Percentiles rank a stretch among this genome's conserved stretches.
phyloP scores from a whole-genome alignment of 345 rosid species.

The Mallotus nudiflorus region DNA sequence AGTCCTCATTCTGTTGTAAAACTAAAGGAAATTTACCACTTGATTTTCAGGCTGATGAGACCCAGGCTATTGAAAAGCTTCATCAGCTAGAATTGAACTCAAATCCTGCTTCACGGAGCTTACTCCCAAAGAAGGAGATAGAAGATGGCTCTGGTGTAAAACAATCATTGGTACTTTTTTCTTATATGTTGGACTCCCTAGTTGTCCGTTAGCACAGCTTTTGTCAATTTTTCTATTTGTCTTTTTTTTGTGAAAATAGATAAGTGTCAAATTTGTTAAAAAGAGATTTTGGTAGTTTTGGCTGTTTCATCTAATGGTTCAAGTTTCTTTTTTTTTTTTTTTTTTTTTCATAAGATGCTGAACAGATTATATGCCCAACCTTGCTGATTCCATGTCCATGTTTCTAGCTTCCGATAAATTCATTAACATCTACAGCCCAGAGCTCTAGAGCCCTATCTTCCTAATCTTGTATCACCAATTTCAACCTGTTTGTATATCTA shows the following conservation, averaged over 20 bases:
- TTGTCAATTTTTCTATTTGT: too few relatives aligned
- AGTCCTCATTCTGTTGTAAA: slow-evolving; percentile 2
- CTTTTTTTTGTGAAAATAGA: background rate
- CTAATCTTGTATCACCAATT: too few relatives aligned
- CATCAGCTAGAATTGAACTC: slow-evolving; percentile 63
- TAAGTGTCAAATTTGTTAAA: background rate
- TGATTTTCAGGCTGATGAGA: slow-evolving; percentile 65
- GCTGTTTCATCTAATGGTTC: background rate
- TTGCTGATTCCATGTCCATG: too few relatives aligned
- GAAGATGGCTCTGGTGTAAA: slow-evolving; percentile 42
- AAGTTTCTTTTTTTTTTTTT: too few relatives aligned
- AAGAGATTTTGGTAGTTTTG: background rate
- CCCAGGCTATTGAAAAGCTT: slow-evolving; percentile 71
- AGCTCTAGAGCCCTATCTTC: too few relatives aligned
- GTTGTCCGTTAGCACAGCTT: background rate
- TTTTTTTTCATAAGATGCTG: too few relatives aligned
- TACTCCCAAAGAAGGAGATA: slow-evolving; percentile 50
- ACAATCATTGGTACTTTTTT: slow-evolving; percentile 60
- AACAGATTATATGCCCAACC: background rate
- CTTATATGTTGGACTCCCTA: background rate
- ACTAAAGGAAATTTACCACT: slow-evolving; percentile 16
- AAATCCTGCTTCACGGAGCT: slow-evolving; percentile 48
- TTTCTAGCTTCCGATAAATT: too few relatives aligned
- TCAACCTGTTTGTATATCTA: too few relatives aligned
- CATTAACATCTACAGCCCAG: too few relatives aligned